Evolutionary conservation across 805 yeast genomes (phyloP).

Genomic region (Candida insectalens): DNA sequence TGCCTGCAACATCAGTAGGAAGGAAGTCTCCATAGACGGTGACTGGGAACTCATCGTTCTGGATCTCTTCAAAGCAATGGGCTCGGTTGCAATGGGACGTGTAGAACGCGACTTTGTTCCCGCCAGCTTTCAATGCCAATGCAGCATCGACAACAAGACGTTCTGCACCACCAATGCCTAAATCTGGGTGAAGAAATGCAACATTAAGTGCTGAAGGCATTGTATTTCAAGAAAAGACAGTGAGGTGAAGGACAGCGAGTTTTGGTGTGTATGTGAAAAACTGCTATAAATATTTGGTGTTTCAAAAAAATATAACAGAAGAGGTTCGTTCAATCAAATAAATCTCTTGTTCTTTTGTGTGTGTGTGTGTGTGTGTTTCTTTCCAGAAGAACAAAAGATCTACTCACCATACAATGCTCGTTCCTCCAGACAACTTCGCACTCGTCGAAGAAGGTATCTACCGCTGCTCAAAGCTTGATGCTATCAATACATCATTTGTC

Average conservation of each 20-base stretch:
- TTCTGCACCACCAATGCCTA: slow-evolving; percentile 98
- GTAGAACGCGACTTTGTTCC: slow-evolving; percentile 45
- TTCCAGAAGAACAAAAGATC: no score
- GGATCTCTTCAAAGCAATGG: slow-evolving; percentile 90
- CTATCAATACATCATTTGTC: slow-evolving; percentile 68
- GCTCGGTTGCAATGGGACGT: slow-evolving; percentile 84
- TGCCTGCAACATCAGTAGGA: slow-evolving; percentile 62
- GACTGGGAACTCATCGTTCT: slow-evolving; percentile 47
- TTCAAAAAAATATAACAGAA: no score
- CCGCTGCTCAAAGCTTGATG: slow-evolving; percentile 71
- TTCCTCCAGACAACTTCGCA: slow-evolving; percentile 90
- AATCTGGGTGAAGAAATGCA: slow-evolving; percentile 90
- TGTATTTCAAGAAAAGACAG: not conserved
- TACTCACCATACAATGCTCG: slow-evolving; percentile 72
- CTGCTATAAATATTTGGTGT: no score
- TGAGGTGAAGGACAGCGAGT: not conserved
- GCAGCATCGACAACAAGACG: slow-evolving; percentile 96
- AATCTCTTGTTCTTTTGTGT: no score
- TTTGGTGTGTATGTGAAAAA: not conserved
- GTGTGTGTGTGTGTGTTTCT: no score
- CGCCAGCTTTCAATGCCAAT: slow-evolving; percentile 51
- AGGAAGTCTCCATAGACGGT: slow-evolving; percentile 74
- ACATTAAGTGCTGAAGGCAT: slow-evolving; percentile 32
- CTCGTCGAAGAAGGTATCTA: slow-evolving; percentile 82
- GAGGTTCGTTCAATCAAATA: no score